Evolutionary conservation across 2,329 filamentous ascomycete genomes (phyloP), one percentile per base, ranked within the genome.

Genomic region (Aspergillus sojae): DNA sequence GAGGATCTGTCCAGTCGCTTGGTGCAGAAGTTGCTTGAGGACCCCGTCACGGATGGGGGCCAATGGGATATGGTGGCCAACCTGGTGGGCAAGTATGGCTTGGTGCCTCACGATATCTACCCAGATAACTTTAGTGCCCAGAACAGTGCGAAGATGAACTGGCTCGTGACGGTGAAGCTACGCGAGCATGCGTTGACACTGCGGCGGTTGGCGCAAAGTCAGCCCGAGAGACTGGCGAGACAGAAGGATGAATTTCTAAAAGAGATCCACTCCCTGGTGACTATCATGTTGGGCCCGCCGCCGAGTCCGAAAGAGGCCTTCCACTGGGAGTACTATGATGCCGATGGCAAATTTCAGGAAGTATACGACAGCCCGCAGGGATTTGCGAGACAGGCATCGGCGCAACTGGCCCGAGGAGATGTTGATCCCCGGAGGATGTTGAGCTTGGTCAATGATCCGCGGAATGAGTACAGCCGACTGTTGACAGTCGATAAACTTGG

Each of bases 41-140:
- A 86, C 26, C 89, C 92, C 0, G 88, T 95, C 5, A 86, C 85
- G 9, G 93, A 96, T 74, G 93, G 93, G 32, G 93, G 93, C 0
- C 92, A 96, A 77, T 96, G 92, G 92, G 92, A 96, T 77, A 96
- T 96, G 92, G 90, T 93, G 2, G 90, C 88, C 68, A 96, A 96
- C 72, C 81, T 96, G 11, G 91, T 96, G 5, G 80, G 87, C 52
- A 96, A 96, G 80, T 96, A 96, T 73, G 93, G 93, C 32, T 85
- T 96, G n/a, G 89, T 95, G 0, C 93, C 93, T 3, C 91, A 96
- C 75, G 80, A 83, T 0, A 79, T 96, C 2, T 96, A 95, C 74
- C 93, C 93, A 0, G 93, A 96, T 75, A 88, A 85, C 60, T 94
- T 86, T 83, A 94, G 92, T 75, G 91, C 93, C 4, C 85, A 85